Conservation (phyloP, 331 rosid genomes). For the Spiraea crenata region DNA sequence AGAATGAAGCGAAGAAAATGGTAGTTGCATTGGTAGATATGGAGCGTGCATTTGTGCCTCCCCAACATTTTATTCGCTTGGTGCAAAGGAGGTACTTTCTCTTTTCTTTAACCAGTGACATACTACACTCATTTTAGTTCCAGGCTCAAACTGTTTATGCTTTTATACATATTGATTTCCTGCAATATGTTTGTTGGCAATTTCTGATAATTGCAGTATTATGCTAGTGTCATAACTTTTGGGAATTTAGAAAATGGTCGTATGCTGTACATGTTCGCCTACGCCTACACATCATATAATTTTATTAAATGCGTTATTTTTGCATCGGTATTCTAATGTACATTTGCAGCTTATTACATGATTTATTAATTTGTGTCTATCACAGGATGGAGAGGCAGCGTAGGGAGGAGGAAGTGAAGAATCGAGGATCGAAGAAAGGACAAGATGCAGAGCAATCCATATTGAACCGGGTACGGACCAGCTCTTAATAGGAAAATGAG, state of each 20-base stretch:
- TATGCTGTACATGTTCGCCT: background rate
- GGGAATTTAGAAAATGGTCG: background rate
- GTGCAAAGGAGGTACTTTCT: constrained; percentile 88
- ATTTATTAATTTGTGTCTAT: constrained; percentile 10
- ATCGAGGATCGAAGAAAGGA: constrained; percentile 68
- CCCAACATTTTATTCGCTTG: constrained; percentile 94
- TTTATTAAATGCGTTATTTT: background rate
- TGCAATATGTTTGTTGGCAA: background rate
- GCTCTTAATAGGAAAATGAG: constrained; percentile 12
- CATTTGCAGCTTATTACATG: constrained; percentile 1
- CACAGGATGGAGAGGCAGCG: constrained; percentile 97
- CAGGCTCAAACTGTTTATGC: background rate
- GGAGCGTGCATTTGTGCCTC: constrained; percentile 99
- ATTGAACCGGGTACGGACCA: constrained; percentile 64
- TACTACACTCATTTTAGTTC: background rate
- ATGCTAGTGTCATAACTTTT: background rate
- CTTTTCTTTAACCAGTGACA: background rate
- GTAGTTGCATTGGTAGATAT: constrained; percentile 95
- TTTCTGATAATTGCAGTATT: background rate
- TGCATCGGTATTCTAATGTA: background rate
- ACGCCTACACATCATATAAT: background rate
- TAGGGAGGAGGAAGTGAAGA: constrained; percentile 86
- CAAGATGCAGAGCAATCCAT: constrained; percentile 74
- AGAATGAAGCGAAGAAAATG: constrained; percentile 90
- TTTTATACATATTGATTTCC: background rate